These are phyloP conservation scores for Noccaea bulbosa DNA, from an alignment of 345 rosid genomes.

Conservation along the genomic window DNA sequence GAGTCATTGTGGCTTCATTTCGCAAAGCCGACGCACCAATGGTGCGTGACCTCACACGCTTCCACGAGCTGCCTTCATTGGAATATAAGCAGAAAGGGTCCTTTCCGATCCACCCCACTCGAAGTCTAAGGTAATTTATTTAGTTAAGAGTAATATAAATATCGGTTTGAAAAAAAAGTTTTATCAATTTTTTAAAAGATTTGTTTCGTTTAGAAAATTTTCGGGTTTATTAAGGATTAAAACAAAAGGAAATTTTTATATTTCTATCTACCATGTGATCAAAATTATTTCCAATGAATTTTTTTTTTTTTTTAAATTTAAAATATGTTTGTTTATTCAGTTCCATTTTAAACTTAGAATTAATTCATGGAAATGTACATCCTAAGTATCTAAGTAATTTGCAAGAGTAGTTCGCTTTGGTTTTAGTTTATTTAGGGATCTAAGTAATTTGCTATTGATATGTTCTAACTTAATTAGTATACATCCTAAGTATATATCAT, in stretches of 20 bases:
- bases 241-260: too few relatives aligned
- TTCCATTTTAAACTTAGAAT: neutral
- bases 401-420: neutral
- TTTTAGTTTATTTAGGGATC: neutral
- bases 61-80: constrained; percentile 61
- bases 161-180: too few relatives aligned
- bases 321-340: neutral
- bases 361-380: neutral
- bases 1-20: constrained; percentile 70
- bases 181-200: neutral
- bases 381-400: too few relatives aligned
- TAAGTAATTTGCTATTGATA: too few relatives aligned
- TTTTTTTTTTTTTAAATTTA: neutral
- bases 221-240: neutral
- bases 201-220: neutral
- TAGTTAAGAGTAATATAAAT: neutral
- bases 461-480: too few relatives aligned
- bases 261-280: too few relatives aligned
- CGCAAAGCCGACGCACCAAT: constrained; percentile 58
- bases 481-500: too few relatives aligned
- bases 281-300: neutral
- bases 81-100: constrained; percentile 58
- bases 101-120: constrained; percentile 66
- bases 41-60: constrained; percentile 50
- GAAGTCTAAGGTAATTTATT: constrained; percentile 53